Conservation (phyloP, 2,329 filamentous ascomycete species). For the Parascedosporium putredinis region DNA sequence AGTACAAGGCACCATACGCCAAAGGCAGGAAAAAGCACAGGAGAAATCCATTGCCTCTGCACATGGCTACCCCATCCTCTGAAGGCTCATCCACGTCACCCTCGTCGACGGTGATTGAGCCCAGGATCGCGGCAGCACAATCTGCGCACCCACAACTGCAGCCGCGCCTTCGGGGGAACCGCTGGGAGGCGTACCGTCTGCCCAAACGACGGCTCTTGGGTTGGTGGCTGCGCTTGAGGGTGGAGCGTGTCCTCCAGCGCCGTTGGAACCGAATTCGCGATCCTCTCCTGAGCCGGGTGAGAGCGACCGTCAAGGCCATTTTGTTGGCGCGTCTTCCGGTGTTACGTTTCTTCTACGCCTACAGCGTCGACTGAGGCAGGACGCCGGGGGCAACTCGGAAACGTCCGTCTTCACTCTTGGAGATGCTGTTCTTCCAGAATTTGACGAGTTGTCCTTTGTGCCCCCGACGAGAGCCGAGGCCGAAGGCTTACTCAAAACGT, state of each 20-base stretch:
- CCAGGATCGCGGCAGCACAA: no score
- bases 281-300: neutral
- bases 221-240: neutral
- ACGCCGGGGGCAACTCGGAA: neutral
- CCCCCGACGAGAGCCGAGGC: neutral
- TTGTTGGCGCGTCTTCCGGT: neutral
- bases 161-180: no score
- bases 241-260: neutral
- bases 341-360: neutral
- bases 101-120: neutral
- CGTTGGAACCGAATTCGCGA: neutral
- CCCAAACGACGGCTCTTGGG: neutral
- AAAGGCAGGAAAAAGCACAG: neutral
- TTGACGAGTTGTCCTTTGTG: neutral
- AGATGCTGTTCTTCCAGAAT: neutral
- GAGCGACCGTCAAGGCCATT: neutral
- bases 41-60: neutral
- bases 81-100: neutral
- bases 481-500: constrained; percentile 19
- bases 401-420: constrained; percentile 2
- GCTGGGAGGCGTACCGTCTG: no score
- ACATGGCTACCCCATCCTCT: neutral
- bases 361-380: neutral
- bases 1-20: neutral
- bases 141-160: no score